phyloP scores from a whole-genome alignment of 176 grass and related monocot species.

The Oryza coarctata region DNA sequence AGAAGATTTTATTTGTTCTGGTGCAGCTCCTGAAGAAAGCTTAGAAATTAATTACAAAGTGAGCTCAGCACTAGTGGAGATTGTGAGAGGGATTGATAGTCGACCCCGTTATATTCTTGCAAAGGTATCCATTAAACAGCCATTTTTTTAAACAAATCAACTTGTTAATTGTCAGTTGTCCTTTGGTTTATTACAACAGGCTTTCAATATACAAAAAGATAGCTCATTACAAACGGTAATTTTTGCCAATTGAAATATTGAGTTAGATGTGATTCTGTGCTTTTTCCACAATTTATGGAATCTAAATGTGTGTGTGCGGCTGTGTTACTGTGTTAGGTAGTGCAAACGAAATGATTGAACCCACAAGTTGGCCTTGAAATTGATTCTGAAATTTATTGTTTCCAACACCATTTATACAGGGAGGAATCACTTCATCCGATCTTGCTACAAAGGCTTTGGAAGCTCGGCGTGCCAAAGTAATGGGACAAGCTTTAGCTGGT shows the following conservation, averaged over 20 bases:
- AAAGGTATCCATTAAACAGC: conserved; percentile 61
- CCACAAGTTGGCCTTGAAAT: conserved; percentile 21
- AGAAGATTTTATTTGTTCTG: conserved; percentile 1
- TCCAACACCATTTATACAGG: conserved; percentile 47
- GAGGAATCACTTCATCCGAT: conserved; percentile 98
- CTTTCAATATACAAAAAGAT: conserved; percentile 1
- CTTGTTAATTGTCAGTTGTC: background rate
- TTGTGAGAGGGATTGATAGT: conserved; percentile 65
- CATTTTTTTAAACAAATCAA: background rate
- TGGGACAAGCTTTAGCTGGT: conserved; percentile 93
- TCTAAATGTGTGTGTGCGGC: background rate
- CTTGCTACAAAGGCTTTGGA: conserved; percentile 96
- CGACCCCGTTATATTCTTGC: conserved; percentile 87
- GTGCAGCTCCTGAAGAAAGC: conserved; percentile 91
- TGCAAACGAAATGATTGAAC: conserved; percentile 16
- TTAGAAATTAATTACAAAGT: conserved; percentile 97
- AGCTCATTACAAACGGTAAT: background rate
- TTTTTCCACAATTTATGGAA: conserved; percentile 4
- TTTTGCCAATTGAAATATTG: background rate
- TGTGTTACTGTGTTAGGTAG: conserved; percentile 5
- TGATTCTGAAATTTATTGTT: conserved; percentile 14
- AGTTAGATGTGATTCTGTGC: background rate
- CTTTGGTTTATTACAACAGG: conserved; percentile 6
- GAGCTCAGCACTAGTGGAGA: conserved; percentile 84
- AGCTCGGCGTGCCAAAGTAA: conserved; percentile 77